Evolutionary conservation across 192 early-diverging fungal genomes (phyloP), one percentile per base, ranked within the genome.

Genomic region (Mortierella alpina): DNA sequence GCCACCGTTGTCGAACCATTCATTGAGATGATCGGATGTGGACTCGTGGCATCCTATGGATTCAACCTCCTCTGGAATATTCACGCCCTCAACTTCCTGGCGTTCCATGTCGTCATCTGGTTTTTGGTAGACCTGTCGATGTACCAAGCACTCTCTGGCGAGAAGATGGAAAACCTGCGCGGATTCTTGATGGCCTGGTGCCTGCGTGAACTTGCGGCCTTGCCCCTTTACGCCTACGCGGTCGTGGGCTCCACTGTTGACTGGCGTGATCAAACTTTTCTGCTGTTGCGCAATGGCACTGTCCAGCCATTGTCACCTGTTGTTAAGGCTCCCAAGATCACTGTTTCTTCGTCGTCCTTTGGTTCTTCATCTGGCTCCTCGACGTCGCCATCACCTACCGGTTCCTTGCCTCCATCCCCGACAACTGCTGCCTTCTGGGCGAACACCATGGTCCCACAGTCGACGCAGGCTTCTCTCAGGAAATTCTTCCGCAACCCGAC

Each of bases 1-100:
- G 97, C 97, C 0, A 99, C 98, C 13, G 68, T 97, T 7, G 76
- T 92, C 4, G 98, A 99, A 85, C 98, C 98, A n/a, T 87, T 97
- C 50, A 95, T 93, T 10, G 96, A 98, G 76, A 96, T 93, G 20
- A 84, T 98, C 39, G 56, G 96, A 17, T 90, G 91, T 74, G 94
- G 94, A 15, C 48, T 91, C 5, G 81, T 94, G 46, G 92, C 91
- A 7, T 88, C 93, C 7, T 94, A 90, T 75, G 93, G 91, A 7
- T 88, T 91, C 56, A 73, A 83, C 53, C 47, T 84, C 42, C 76
- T 95, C 51, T 90, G 85, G 77, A 84, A 82, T 39, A 86, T 86
- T 47, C 79, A 84, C 45, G 59, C 74, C 15, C 52, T 69, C 69
- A 72, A 77, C 65, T 84, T 93, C 77, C 75, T 88, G 59, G 70